These are phyloP conservation scores for Monocercomonoides exilis DNA, from an alignment of 78 protist genomes.

Conservation along the genomic window DNA sequence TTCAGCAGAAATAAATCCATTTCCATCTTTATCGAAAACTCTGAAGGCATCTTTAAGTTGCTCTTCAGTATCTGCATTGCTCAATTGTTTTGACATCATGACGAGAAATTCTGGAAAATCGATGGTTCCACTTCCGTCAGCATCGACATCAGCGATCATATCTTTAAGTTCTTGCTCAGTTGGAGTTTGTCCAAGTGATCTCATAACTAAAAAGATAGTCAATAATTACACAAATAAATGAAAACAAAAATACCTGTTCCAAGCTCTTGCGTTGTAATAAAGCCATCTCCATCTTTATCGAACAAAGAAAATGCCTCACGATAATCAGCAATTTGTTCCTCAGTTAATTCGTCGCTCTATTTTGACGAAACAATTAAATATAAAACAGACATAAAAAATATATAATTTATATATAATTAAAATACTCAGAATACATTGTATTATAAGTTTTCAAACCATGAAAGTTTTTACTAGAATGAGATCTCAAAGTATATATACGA, in stretches of 20 bases:
- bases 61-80: constrained; percentile 93
- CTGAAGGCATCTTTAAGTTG: constrained; percentile 96
- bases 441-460: no score
- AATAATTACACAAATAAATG: not conserved
- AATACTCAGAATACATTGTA: no score
- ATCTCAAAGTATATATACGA: no score
- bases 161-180: constrained; percentile 95
- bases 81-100: constrained; percentile 90
- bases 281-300: constrained; percentile 89
- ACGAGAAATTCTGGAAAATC: constrained; percentile 91
- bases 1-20: constrained; percentile 93
- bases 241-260: constrained; percentile 41
- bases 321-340: constrained; percentile 95
- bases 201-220: constrained; percentile 66
- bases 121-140: constrained; percentile 83
- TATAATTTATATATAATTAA: no score
- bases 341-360: constrained; percentile 60
- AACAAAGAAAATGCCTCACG: constrained; percentile 91
- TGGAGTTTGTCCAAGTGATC: constrained; percentile 92
- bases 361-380: no score
- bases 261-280: constrained; percentile 91
- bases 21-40: constrained; percentile 42
- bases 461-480: no score
- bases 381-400: no score
- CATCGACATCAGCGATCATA: constrained; percentile 96